Conservation (phyloP, 805 yeast species). For the Candida endomychidarum region DNA sequence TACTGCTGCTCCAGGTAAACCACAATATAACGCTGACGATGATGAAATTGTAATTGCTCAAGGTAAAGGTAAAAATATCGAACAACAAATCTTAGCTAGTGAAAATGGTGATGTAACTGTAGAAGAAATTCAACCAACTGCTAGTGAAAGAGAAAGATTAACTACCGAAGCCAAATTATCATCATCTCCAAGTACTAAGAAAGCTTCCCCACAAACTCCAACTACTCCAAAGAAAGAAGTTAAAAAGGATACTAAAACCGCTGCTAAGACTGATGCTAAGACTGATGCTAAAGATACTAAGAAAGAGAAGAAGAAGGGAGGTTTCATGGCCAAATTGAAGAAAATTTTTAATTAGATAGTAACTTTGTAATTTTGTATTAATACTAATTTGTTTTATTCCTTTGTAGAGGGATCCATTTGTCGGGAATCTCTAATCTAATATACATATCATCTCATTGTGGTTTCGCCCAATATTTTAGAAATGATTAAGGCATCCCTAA, state of each 20-base stretch:
- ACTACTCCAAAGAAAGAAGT: constrained; percentile 8
- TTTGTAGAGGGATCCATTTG: constrained; percentile 4
- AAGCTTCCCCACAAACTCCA: constrained; percentile 12
- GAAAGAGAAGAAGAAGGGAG: constrained; percentile 39
- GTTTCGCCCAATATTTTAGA: too few species aligned
- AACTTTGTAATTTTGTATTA: constrained; percentile 19
- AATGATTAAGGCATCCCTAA: too few species aligned
- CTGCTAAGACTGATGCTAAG: neutral
- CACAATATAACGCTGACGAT: constrained; percentile 19
- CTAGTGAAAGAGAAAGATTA: constrained; percentile 36
- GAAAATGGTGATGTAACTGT: constrained; percentile 37
- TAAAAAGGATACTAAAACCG: constrained; percentile 8
- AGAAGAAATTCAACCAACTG: constrained; percentile 44
- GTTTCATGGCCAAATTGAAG: constrained; percentile 39
- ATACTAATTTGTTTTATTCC: constrained; percentile 4
- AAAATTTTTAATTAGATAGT: constrained; percentile 26
- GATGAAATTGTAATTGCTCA: constrained; percentile 44
- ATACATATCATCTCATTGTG: too few species aligned
- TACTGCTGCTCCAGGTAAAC: constrained; percentile 18
- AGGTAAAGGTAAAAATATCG: constrained; percentile 33
- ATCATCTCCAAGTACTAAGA: constrained; percentile 12
- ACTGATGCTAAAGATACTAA: constrained; percentile 16
- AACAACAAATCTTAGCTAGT: constrained; percentile 34
- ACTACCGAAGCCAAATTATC: constrained; percentile 31
- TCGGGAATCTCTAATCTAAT: constrained; percentile 12